phyloP scores from a whole-genome alignment of 78 protist genomes.

The Mastigamoeba balamuthi region DNA sequence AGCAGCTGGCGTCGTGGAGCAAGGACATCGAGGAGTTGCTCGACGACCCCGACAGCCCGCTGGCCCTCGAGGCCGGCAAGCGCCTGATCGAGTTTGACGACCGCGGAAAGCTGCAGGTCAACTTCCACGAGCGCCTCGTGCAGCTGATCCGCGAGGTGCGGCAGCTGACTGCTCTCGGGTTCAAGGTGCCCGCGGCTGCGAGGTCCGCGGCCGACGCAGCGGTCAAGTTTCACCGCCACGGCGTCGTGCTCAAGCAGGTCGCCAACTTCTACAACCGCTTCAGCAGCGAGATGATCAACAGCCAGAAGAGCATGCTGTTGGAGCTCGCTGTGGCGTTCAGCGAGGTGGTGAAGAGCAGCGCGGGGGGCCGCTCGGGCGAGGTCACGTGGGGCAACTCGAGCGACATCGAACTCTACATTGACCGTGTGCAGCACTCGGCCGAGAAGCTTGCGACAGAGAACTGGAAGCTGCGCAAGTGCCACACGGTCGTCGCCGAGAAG shows the following conservation, averaged over 20 bases:
- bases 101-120: slow-evolving; percentile 38
- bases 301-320: slow-evolving; percentile 50
- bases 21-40: not conserved
- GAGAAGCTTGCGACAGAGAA: slow-evolving; percentile 34
- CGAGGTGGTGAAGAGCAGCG: not conserved
- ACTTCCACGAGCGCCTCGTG: slow-evolving; percentile 56
- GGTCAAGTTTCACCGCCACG: slow-evolving; percentile 26
- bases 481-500: not conserved
- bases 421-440: slow-evolving; percentile 24
- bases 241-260: slow-evolving; percentile 52
- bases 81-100: slow-evolving; percentile 14
- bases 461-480: not conserved
- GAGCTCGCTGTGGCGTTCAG: slow-evolving; percentile 22
- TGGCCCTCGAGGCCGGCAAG: slow-evolving; percentile 6
- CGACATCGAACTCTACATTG: slow-evolving; percentile 25
- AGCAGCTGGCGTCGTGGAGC: slow-evolving; percentile 6
- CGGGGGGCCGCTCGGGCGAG: too few relatives aligned
- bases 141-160: slow-evolving; percentile 61
- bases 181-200: slow-evolving; percentile 11
- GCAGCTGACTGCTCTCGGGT: slow-evolving; percentile 52
- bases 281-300: slow-evolving; percentile 34
- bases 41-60: not conserved
- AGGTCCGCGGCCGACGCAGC: slow-evolving; percentile 14
- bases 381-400: slow-evolving; percentile 35
- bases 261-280: slow-evolving; percentile 70